Percentiles rank a stretch among this genome's conserved stretches.
phyloP scores from a whole-genome alignment of 73 alveolate species.

The Durusdinium trenchii region DNA sequence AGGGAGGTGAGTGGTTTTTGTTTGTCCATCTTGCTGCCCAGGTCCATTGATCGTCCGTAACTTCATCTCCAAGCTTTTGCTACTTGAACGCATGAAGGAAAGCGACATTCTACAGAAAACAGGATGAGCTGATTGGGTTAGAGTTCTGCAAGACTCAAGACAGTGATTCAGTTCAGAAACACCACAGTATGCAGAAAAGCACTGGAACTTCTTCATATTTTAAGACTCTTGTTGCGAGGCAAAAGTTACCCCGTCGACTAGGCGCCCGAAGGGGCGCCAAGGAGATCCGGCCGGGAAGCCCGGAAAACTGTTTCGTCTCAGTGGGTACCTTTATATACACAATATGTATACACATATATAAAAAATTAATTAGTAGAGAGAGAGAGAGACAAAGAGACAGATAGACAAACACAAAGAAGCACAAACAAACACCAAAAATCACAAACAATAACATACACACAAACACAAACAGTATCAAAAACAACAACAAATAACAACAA shows the following conservation, averaged over 20 bases:
- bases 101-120: neutral
- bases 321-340: neutral
- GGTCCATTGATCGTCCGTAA: slow-evolving; percentile 74
- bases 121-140: neutral
- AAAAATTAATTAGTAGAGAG: no score
- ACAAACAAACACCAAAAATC: no score
- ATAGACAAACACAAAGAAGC: neutral
- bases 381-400: neutral
- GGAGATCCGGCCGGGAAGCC: slow-evolving; percentile 66
- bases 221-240: slow-evolving; percentile 13
- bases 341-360: neutral
- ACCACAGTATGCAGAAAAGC: neutral
- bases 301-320: neutral
- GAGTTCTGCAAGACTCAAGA: neutral
- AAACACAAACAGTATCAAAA: no score
- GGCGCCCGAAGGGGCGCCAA: slow-evolving; percentile 89
- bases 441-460: neutral
- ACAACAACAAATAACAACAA: no score
- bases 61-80: slow-evolving; percentile 92
- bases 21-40: no score
- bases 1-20: no score
- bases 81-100: no score
- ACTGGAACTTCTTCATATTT: neutral
- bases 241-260: slow-evolving; percentile 72
- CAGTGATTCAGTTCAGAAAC: neutral